A percentile compares a stretch with the other conserved stretches of the same genome.
Conservation (phyloP, 179 eudicot genomes). For the Spergularia azorica region DNA sequence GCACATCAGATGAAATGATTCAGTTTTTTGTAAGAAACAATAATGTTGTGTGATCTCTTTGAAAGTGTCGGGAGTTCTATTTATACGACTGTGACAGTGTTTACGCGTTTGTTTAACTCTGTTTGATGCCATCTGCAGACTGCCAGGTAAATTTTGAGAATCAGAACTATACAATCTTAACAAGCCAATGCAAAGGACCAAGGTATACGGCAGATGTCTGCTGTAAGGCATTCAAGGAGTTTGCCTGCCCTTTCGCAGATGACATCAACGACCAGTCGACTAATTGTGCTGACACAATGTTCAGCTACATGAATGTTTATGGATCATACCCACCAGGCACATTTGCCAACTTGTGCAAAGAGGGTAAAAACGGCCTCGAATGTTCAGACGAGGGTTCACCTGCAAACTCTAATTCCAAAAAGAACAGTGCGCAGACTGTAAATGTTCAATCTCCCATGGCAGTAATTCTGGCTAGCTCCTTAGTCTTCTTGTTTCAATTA, state of each 20-base stretch:
- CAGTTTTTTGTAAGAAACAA: no score
- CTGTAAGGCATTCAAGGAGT: conserved; percentile 57
- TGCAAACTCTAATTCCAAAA: conserved; percentile 17
- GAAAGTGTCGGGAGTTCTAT: no score
- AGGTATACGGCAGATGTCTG: conserved; percentile 46
- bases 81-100: no score
- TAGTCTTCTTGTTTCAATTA: conserved; percentile 21
- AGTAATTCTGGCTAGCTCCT: conserved; percentile 18
- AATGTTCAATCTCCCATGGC: conserved; percentile 20
- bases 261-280: conserved; percentile 54
- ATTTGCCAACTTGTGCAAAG: conserved; percentile 63
- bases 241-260: conserved; percentile 58
- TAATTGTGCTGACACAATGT: conserved; percentile 69
- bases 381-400: conserved; percentile 28
- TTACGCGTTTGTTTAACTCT: background rate
- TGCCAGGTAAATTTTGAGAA: conserved; percentile 62
- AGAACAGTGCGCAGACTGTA: conserved; percentile 23
- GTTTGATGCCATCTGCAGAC: conserved; percentile 36
- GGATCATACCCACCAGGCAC: conserved; percentile 86
- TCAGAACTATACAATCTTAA: conserved; percentile 72
- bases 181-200: conserved; percentile 88
- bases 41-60: no score
- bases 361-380: conserved; percentile 50
- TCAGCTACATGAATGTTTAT: conserved; percentile 72
- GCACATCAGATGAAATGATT: no score